A percentile compares a stretch with the other conserved stretches of the same genome.
These are phyloP conservation scores for Carex arenaria DNA, from an alignment of 202 grass and related monocot genomes.

Conservation along the genomic window DNA sequence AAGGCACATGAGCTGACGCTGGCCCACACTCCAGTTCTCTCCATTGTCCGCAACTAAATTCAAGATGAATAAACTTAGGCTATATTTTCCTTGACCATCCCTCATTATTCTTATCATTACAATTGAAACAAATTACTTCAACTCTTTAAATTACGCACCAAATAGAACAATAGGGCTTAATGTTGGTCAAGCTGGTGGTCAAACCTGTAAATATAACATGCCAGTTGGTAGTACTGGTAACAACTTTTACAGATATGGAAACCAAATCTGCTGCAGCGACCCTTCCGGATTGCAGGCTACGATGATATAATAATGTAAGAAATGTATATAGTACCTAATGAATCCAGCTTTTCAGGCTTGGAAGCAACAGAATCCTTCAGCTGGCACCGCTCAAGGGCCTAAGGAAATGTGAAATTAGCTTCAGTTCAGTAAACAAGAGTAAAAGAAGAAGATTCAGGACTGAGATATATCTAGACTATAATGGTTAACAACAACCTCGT, in stretches of 20 bases:
- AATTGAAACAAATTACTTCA: background rate
- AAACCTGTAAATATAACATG: background rate
- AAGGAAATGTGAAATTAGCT: constrained; percentile 18
- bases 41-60: constrained; percentile 83
- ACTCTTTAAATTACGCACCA: background rate
- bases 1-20: constrained; percentile 82
- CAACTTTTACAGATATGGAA: background rate
- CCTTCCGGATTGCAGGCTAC: background rate
- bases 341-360: constrained; percentile 92
- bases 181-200: background rate
- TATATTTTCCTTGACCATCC: background rate
- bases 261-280: background rate
- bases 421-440: background rate
- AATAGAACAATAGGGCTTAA: background rate
- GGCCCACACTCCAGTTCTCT: constrained; percentile 99
- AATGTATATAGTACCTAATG: constrained; percentile 53
- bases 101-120: background rate
- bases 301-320: background rate
- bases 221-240: background rate
- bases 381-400: constrained; percentile 94
- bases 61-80: background rate
- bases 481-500: background rate
- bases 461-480: background rate
- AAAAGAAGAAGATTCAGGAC: background rate
- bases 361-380: constrained; percentile 80